Evolutionary conservation across 768 basidiomycete species (phyloP).

Genomic region (Leccinum obscurum): DNA sequence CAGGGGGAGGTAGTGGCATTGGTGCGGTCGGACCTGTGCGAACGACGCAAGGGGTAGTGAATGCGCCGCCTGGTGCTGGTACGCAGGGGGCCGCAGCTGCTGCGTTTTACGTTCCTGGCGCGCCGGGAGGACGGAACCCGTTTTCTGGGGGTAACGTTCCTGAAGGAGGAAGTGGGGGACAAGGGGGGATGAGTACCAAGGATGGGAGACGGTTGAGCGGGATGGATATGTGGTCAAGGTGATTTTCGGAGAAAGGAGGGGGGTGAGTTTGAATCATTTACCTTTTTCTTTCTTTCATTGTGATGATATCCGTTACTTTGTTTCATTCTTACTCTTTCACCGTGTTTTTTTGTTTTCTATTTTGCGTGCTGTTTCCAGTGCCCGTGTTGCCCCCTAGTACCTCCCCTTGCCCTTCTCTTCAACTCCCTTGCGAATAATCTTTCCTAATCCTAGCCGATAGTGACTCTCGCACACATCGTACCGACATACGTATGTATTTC

Average conservation of each 20-base stretch:
- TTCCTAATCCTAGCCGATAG: neutral
- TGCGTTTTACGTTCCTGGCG: conserved; percentile 67
- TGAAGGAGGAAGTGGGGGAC: conserved; percentile 28
- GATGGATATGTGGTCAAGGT: conserved; percentile 79
- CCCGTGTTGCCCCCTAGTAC: neutral
- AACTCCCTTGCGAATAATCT: neutral
- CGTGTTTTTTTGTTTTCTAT: neutral
- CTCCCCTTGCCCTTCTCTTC: neutral
- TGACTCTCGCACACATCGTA: neutral
- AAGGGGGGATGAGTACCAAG: conserved; percentile 45
- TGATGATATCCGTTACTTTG: neutral
- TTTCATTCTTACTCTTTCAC: neutral
- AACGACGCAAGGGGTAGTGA: conserved; percentile 49
- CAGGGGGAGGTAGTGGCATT: conserved; percentile 32
- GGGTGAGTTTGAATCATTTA: neutral
- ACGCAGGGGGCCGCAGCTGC: conserved; percentile 38
- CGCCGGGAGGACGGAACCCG: conserved; percentile 48
- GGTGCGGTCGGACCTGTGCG: conserved; percentile 25
- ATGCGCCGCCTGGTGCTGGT: conserved; percentile 1
- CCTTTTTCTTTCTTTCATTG: neutral
- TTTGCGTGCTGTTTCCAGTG: neutral
- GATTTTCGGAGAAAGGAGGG: conserved; percentile 24
- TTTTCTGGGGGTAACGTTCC: conserved; percentile 36
- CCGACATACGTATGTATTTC: neutral
- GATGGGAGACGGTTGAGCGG: conserved; percentile 61